phyloP scores from a whole-genome alignment of 441 rosid genomes.

The Rhodomyrtus psidioides region DNA sequence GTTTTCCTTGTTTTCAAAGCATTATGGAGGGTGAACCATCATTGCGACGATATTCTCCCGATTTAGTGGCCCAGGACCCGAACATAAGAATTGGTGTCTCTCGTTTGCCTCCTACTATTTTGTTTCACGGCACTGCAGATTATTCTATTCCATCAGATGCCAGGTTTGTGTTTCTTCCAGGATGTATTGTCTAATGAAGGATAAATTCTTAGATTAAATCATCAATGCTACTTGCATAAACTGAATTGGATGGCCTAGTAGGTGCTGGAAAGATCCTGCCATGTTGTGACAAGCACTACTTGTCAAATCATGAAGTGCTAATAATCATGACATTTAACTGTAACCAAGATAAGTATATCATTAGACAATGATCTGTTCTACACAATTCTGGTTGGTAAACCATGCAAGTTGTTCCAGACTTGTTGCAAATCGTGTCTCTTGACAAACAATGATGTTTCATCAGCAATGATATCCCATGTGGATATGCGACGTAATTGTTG shows the following conservation, averaged over 20 bases:
- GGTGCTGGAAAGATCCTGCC: background rate
- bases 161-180: conserved; percentile 44
- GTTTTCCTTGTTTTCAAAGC: conserved; percentile 26
- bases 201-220: background rate
- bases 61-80: conserved; percentile 61
- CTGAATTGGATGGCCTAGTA: background rate
- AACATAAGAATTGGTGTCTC: conserved; percentile 39
- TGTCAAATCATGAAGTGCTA: background rate
- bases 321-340: background rate
- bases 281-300: background rate
- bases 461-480: background rate
- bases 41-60: conserved; percentile 71
- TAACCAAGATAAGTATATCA: background rate
- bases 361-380: background rate
- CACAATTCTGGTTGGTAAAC: background rate
- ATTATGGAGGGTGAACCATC: conserved; percentile 97
- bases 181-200: background rate
- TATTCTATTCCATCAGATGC: conserved; percentile 87
- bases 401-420: background rate
- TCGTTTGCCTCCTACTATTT: conserved; percentile 66
- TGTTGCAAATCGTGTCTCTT: background rate
- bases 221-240: background rate
- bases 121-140: conserved; percentile 93
- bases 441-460: background rate
- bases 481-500: background rate